A percentile compares a stretch with the other conserved stretches of the same genome.
These are phyloP conservation scores for Suillus subluteus DNA, from an alignment of 768 basidiomycete genomes.

Conservation along the genomic window DNA sequence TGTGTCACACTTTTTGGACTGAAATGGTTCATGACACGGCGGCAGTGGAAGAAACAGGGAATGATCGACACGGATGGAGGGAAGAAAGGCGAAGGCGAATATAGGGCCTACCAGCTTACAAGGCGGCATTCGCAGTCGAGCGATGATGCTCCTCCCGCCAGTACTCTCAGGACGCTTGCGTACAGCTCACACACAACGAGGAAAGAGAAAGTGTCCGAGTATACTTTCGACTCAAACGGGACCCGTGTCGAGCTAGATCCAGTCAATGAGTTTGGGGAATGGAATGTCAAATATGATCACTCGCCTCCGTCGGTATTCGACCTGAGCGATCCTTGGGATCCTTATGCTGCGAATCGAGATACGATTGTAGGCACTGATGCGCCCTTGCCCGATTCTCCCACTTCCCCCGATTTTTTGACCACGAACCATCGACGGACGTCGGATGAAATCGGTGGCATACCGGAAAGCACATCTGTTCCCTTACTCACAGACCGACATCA, in stretches of 20 bases:
- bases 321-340: constrained; percentile 28
- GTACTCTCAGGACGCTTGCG: constrained; percentile 43
- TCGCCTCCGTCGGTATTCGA: constrained; percentile 13
- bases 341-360: constrained; percentile 28
- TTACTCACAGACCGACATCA: constrained; percentile 35
- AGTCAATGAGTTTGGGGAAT: constrained; percentile 18
- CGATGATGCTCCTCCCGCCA: constrained; percentile 37
- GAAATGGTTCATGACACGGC: constrained; percentile 53
- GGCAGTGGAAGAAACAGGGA: constrained; percentile 33
- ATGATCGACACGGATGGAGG: constrained; percentile 20
- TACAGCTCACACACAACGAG: constrained; percentile 44
- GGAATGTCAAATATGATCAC: constrained; percentile 10
- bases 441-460: constrained; percentile 11
- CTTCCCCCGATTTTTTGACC: constrained; percentile 18
- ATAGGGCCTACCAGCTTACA: constrained; percentile 40
- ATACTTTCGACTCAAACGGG: constrained; percentile 36
- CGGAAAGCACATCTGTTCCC: constrained; percentile 31
- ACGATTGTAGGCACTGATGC: constrained; percentile 34
- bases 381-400: constrained; percentile 15
- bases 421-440: constrained; percentile 5
- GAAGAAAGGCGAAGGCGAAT: constrained; percentile 18
- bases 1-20: constrained; percentile 56
- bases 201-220: constrained; percentile 35
- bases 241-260: constrained; percentile 27
- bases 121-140: constrained; percentile 29